These are phyloP conservation scores for Lentinus tigrinus DNA, from an alignment of 768 basidiomycete genomes.

Conservation along the genomic window DNA sequence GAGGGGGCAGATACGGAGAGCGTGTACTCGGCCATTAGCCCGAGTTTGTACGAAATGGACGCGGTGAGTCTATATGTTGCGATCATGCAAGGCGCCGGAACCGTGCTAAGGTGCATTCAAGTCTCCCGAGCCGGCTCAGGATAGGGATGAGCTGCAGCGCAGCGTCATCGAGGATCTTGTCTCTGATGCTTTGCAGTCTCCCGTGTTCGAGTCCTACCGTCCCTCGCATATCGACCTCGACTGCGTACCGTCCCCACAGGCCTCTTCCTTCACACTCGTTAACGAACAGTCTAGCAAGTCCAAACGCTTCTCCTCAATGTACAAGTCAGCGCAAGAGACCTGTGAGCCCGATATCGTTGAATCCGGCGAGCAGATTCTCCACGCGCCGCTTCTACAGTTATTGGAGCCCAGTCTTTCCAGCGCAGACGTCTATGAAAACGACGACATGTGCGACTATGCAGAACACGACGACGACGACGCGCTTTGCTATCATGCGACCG, in stretches of 20 bases:
- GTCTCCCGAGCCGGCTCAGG: not conserved
- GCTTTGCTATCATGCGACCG: too few relatives aligned
- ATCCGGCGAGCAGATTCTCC: not conserved
- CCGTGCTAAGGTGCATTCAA: not conserved
- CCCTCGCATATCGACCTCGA: not conserved
- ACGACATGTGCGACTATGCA: not conserved
- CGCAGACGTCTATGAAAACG: not conserved
- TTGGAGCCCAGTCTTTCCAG: not conserved
- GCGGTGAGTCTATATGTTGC: not conserved
- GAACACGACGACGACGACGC: not conserved
- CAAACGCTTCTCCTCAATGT: not conserved
- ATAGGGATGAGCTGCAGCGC: not conserved
- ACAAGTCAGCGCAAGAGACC: not conserved
- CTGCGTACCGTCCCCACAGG: conserved; percentile 1
- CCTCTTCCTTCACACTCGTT: conserved; percentile 8
- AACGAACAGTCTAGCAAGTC: conserved; percentile 6
- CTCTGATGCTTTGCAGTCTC: not conserved
- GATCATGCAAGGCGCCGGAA: not conserved
- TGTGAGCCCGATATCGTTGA: not conserved
- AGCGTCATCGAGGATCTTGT: not conserved
- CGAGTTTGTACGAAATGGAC: not conserved
- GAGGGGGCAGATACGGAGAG: not conserved
- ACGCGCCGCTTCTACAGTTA: not conserved
- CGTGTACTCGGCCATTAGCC: not conserved
- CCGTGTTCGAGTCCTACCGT: not conserved